Conservation (phyloP, 2,329 filamentous ascomycete species). For the Pestalotiopsis sp. region DNA sequence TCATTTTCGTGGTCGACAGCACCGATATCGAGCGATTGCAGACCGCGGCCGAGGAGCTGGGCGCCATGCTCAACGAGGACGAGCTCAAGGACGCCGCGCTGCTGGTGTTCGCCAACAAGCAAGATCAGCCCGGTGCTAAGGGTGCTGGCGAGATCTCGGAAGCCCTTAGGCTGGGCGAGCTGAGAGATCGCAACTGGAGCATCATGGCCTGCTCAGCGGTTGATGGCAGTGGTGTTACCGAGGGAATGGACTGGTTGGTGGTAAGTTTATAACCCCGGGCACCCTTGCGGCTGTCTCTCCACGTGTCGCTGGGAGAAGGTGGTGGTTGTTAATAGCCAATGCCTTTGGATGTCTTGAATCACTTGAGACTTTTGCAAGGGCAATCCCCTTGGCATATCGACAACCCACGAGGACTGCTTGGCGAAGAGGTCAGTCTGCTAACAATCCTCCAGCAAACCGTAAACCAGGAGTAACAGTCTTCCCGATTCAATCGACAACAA, state of each 20-base stretch:
- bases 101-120: constrained; percentile 98
- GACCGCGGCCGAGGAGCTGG: constrained; percentile 89
- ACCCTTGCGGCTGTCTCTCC: background rate
- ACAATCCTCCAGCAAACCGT: constrained; percentile 39
- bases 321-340: background rate
- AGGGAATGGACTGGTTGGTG: constrained; percentile 99
- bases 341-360: background rate
- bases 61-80: constrained; percentile 95
- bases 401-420: background rate
- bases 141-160: constrained; percentile 97
- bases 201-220: constrained; percentile 98
- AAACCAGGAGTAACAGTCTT: constrained; percentile 36
- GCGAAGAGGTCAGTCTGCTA: background rate
- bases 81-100: constrained; percentile 97
- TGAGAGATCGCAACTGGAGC: constrained; percentile 98
- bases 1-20: constrained; percentile 97
- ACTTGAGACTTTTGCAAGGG: background rate
- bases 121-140: constrained; percentile 96
- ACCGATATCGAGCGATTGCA: constrained; percentile 95
- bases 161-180: constrained; percentile 83
- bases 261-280: constrained; percentile 48
- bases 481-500: background rate
- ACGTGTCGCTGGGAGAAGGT: too few species aligned
- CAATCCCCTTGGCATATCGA: background rate
- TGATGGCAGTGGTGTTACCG: constrained; percentile 89